A percentile compares a stretch with the other conserved stretches of the same genome.
Conservation (phyloP, 1,284 basidiomycete genomes). For the Ustilago bromivora region DNA sequence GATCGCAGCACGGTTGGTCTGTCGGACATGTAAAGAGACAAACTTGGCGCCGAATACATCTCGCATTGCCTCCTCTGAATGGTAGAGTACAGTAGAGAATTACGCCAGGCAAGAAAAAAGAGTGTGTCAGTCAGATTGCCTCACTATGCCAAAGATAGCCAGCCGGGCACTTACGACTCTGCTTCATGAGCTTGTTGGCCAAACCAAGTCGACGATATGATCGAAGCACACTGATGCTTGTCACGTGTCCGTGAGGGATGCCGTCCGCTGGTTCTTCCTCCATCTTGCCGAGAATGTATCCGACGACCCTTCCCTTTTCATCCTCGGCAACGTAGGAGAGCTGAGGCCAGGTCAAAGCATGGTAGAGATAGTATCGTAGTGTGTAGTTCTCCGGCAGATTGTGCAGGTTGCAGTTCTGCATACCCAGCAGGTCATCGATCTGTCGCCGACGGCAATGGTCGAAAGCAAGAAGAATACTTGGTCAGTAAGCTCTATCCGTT, state of each 20-base stretch:
- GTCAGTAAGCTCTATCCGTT: not conserved
- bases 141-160: not conserved
- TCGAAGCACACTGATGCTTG: conserved; percentile 66
- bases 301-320: conserved; percentile 86
- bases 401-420: conserved; percentile 69
- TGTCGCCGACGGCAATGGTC: conserved; percentile 12
- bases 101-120: not conserved
- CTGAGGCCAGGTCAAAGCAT: conserved; percentile 90
- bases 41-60: conserved; percentile 67
- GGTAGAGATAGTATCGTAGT: conserved; percentile 77
- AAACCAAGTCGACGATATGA: conserved; percentile 66
- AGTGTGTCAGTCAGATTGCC: not conserved
- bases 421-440: conserved; percentile 66
- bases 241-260: conserved; percentile 69
- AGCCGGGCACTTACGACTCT: conserved; percentile 63
- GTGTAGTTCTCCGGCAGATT: conserved; percentile 70
- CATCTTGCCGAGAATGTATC: conserved; percentile 96
- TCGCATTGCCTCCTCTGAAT: conserved; percentile 65
- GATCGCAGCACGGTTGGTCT: conserved; percentile 69
- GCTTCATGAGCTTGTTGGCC: conserved; percentile 68
- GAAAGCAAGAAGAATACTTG: not conserved
- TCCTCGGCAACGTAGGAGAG: conserved; percentile 95
- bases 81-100: not conserved
- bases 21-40: conserved; percentile 67
- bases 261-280: conserved; percentile 69